phyloP scores from a whole-genome alignment of 352 stramenopile species.

The Phytopythium mirpurense region DNA sequence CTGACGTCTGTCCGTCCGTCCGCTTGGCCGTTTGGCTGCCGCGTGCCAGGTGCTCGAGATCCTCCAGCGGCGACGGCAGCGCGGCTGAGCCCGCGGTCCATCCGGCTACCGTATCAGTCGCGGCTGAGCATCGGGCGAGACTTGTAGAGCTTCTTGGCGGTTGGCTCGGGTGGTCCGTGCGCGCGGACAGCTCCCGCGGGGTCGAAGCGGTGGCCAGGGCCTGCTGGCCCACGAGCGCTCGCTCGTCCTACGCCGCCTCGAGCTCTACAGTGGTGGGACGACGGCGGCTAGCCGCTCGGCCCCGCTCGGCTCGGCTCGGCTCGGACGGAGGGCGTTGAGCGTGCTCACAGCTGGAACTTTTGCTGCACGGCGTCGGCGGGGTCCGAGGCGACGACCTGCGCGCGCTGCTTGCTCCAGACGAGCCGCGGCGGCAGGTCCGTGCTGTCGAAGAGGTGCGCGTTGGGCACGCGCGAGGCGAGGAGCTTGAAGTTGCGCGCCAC shows the following conservation, averaged over 20 bases:
- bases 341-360: constrained; percentile 54
- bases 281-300: no score
- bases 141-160: no score
- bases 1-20: not conserved
- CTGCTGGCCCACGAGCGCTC: no score
- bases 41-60: constrained; percentile 61
- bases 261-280: not conserved
- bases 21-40: no score
- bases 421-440: constrained; percentile 47
- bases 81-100: constrained; percentile 5
- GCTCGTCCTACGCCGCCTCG: no score
- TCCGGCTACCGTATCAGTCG: no score
- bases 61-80: constrained; percentile 38
- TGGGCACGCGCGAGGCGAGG: constrained; percentile 52
- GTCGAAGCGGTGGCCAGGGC: no score
- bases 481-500: constrained; percentile 66
- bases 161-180: no score
- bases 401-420: constrained; percentile 73
- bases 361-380: constrained; percentile 50
- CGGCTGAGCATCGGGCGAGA: no score
- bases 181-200: no score
- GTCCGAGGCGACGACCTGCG: constrained; percentile 36
- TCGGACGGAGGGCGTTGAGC: no score
- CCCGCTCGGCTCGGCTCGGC: no score
- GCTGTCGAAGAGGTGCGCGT: constrained; percentile 72